A percentile compares a stretch with the other conserved stretches of the same genome.
Evolutionary conservation across 352 stramenopile species (phyloP).

Genomic region (Globisporangium perplexum): DNA sequence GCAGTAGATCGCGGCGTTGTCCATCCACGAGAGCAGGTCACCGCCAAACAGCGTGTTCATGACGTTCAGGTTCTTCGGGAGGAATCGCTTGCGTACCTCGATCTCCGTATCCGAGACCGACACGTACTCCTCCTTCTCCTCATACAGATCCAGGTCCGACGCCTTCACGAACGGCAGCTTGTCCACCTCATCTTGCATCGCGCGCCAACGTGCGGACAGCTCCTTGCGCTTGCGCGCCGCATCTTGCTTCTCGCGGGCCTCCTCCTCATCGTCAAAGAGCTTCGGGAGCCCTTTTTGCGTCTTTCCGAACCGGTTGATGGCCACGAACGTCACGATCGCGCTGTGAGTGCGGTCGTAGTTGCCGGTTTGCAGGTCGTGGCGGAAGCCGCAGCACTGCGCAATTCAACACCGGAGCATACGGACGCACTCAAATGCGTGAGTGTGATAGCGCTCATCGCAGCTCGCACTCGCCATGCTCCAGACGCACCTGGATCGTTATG

Average conservation of each 20-base stretch:
- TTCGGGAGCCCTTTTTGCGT: constrained; percentile 32
- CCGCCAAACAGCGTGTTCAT: constrained; percentile 15
- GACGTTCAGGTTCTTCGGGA: constrained; percentile 60
- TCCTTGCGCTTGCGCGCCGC: constrained; percentile 31
- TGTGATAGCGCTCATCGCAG: no score
- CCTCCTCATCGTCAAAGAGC: constrained; percentile 36
- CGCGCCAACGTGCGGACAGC: constrained; percentile 30
- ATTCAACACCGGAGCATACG: no score
- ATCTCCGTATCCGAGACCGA: constrained; percentile 55
- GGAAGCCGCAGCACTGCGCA: constrained; percentile 43
- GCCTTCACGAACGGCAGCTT: constrained; percentile 19
- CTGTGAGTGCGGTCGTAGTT: constrained; percentile 48
- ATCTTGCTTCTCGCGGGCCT: constrained; percentile 22
- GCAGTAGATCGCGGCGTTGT: constrained; percentile 22
- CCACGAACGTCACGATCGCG: constrained; percentile 58
- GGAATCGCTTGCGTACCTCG: constrained; percentile 65
- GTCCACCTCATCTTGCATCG: constrained; percentile 42
- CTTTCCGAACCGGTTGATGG: constrained; percentile 43
- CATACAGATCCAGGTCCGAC: constrained; percentile 19
- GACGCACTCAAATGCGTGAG: no score
- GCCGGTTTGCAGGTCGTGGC: constrained; percentile 32
- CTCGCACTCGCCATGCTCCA: no score
- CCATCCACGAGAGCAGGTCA: constrained; percentile 11
- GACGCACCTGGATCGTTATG: constrained; percentile 50
- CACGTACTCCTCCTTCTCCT: constrained; percentile 39